Conservation (phyloP, 2,329 filamentous ascomycete species). For the Sporothrix mexicana region DNA sequence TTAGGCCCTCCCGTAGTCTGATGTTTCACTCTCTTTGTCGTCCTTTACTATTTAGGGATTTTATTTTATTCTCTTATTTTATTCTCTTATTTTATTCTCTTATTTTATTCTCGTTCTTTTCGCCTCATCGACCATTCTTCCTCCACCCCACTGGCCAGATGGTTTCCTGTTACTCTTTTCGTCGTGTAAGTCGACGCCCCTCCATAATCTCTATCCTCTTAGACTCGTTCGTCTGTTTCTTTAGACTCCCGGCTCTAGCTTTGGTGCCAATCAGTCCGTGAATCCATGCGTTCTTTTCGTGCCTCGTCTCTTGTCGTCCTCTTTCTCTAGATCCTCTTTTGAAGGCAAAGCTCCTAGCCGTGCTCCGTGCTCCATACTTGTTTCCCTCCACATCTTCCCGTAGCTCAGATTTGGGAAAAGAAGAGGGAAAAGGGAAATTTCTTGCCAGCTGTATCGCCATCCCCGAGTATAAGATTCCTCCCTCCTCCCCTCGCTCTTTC, state of each 20-base stretch:
- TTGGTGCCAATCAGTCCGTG: not conserved
- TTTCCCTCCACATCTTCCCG: constrained; percentile 13
- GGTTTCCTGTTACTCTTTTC: constrained; percentile 32
- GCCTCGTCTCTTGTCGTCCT: not conserved
- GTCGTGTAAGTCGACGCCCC: constrained; percentile 31
- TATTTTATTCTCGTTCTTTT: not conserved
- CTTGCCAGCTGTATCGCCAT: not conserved
- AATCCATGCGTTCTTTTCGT: constrained; percentile 25
- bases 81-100: constrained; percentile 1
- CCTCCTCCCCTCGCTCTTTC: not conserved
- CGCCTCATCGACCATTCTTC: not conserved
- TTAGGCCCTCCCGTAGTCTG: no score
- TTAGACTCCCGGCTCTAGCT: constrained; percentile 9
- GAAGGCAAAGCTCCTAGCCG: constrained; percentile 21
- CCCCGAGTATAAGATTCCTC: constrained; percentile 32
- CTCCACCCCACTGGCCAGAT: not conserved
- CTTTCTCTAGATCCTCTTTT: constrained; percentile 14
- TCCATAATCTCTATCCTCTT: constrained; percentile 22
- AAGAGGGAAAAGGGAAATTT: not conserved
- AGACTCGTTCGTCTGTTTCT: not conserved
- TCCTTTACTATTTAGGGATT: not conserved
- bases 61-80: not conserved
- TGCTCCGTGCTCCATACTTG: not conserved
- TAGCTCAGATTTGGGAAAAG: not conserved
- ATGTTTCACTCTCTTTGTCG: not conserved